These are phyloP conservation scores for Shiraia sp. DNA, from an alignment of 2,329 filamentous ascomycete genomes.

Conservation along the genomic window DNA sequence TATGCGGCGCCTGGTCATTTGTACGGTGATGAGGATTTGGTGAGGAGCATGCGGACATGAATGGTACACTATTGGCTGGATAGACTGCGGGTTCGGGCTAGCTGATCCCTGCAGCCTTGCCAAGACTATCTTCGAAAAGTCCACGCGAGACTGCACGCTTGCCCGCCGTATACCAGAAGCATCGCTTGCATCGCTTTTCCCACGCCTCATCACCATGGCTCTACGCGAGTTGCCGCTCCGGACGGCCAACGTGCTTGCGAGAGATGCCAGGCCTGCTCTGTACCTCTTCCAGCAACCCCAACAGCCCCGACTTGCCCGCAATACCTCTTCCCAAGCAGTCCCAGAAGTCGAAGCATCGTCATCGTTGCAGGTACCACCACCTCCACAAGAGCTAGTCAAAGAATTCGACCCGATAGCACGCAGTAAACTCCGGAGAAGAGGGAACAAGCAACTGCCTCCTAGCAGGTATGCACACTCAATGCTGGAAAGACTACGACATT, in stretches of 20 bases:
- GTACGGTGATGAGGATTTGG: not conserved
- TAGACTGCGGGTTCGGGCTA: conserved; percentile 1
- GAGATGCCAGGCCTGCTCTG: conserved; percentile 28
- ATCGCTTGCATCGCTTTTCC: conserved; percentile 2
- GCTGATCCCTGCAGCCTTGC: conserved; percentile 17
- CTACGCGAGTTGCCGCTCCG: conserved; percentile 43
- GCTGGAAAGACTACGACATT: not conserved
- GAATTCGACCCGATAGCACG: conserved; percentile 55
- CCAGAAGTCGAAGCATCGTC: conserved; percentile 54
- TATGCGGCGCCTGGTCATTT: too few relatives aligned
- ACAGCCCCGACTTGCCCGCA: conserved; percentile 35
- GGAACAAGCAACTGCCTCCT: conserved; percentile 51
- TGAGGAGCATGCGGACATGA: conserved; percentile 9
- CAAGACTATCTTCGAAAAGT: conserved; percentile 19
- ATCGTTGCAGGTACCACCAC: conserved; percentile 47
- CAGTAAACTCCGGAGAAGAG: conserved; percentile 47
- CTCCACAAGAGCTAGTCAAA: conserved; percentile 49
- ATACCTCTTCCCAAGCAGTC: conserved; percentile 51
- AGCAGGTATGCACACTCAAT: conserved; percentile 53
- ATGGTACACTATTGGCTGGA: conserved; percentile 13
- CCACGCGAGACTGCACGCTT: conserved; percentile 6
- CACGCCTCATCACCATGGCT: conserved; percentile 35
- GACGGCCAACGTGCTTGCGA: conserved; percentile 28
- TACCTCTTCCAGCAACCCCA: conserved; percentile 17
- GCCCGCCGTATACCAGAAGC: conserved; percentile 6